These are phyloP conservation scores for Cercospora citrullina DNA, from an alignment of 2,329 filamentous ascomycete genomes.

Conservation along the genomic window DNA sequence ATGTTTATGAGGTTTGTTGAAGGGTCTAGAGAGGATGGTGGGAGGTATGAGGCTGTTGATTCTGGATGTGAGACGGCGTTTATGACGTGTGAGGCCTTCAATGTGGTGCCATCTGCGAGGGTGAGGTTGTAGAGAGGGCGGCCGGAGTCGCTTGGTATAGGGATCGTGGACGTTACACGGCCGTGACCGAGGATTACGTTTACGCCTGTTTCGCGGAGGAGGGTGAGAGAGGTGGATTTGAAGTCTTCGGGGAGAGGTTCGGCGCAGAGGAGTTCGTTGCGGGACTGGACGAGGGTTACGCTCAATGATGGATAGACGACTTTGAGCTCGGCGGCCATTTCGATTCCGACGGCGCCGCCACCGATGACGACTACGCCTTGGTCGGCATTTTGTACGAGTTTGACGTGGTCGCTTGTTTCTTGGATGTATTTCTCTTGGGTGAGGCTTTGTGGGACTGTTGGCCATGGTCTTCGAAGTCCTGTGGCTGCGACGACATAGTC, in stretches of 20 bases:
- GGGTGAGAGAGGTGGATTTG: conserved; percentile 60
- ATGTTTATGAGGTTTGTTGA: conserved; percentile 67
- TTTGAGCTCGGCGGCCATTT: conserved; percentile 80
- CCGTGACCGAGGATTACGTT: conserved; percentile 61
- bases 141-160: conserved; percentile 39
- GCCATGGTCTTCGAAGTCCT: conserved; percentile 68
- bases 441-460: conserved; percentile 68
- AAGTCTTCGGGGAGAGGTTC: conserved; percentile 71
- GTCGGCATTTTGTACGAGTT: conserved; percentile 50
- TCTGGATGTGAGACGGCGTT: conserved; percentile 66
- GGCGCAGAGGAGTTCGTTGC: conserved; percentile 67
- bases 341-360: conserved; percentile 74
- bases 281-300: conserved; percentile 75
- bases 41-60: conserved; percentile 65
- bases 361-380: conserved; percentile 71
- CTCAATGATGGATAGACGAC: conserved; percentile 61
- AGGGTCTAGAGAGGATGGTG: conserved; percentile 55
- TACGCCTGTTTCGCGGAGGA: conserved; percentile 64
- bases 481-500: conserved; percentile 75
- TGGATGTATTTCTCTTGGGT: conserved; percentile 62
- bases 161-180: conserved; percentile 54
- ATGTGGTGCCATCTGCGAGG: conserved; percentile 60
- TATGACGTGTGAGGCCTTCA: conserved; percentile 65
- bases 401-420: conserved; percentile 63
- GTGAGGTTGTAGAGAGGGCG: conserved; percentile 48